phyloP scores from a whole-genome alignment of 495 filamentous ascomycete species.

The Aspergillus taichungensis region DNA sequence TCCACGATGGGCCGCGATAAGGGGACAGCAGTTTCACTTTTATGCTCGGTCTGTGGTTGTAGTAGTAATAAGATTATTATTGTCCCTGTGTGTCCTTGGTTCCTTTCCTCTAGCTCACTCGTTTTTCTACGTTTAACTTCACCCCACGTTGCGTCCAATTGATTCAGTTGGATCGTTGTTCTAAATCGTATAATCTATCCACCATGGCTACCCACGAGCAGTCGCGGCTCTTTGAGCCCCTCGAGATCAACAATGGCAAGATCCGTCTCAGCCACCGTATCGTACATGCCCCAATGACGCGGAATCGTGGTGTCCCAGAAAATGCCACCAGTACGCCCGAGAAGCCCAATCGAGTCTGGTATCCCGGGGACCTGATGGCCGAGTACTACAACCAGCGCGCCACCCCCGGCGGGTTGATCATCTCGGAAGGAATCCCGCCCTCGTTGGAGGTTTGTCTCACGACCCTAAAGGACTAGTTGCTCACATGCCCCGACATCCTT shows the following conservation, averaged over 20 bases:
- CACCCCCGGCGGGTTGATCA: conserved; percentile 44
- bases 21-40: too few relatives aligned
- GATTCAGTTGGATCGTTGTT: too few relatives aligned
- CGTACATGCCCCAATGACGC: conserved; percentile 47
- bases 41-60: too few relatives aligned
- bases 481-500: too few relatives aligned
- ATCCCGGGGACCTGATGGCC: conserved; percentile 36
- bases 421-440: conserved; percentile 46
- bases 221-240: conserved; percentile 44
- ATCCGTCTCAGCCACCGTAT: conserved; percentile 45
- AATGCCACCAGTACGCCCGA: conserved; percentile 33
- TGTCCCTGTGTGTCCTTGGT: too few relatives aligned
- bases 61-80: too few relatives aligned
- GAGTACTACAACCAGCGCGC: conserved; percentile 50
- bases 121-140: too few relatives aligned
- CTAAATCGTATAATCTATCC: not conserved
- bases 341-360: conserved; percentile 36
- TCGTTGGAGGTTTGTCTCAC: conserved; percentile 28
- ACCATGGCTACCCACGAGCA: conserved; percentile 21
- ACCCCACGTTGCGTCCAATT: too few relatives aligned
- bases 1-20: too few relatives aligned
- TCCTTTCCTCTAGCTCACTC: too few relatives aligned
- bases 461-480: too few relatives aligned
- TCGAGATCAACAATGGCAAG: conserved; percentile 39
- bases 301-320: conserved; percentile 37